Percentiles rank a stretch among this genome's conserved stretches.
phyloP scores from a whole-genome alignment of 2,329 filamentous ascomycete species.

The Clarireedia paspali region DNA sequence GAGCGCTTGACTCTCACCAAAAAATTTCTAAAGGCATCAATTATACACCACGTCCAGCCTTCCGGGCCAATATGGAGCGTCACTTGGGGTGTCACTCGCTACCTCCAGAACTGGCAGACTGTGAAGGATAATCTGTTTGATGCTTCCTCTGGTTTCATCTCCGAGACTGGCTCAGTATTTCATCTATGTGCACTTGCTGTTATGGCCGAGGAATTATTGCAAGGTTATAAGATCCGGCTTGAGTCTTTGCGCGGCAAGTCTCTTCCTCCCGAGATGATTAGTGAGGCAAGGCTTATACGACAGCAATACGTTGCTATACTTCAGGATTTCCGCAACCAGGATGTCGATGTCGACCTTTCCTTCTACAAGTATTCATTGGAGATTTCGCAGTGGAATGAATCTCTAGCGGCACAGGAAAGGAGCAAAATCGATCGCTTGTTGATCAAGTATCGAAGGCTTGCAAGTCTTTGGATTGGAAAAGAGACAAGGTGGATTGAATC shows the following conservation, averaged over 20 bases:
- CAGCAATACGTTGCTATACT: slow-evolving; percentile 15
- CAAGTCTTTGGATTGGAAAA: not conserved
- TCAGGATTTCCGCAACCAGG: slow-evolving; percentile 13
- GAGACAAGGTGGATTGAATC: not conserved
- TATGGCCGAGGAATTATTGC: slow-evolving; percentile 15
- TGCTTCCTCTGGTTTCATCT: slow-evolving; percentile 7
- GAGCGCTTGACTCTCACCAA: slow-evolving; percentile 16
- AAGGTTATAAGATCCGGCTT: slow-evolving; percentile 5
- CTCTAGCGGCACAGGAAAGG: slow-evolving; percentile 1
- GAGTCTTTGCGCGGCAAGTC: not conserved
- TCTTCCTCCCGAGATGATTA: not conserved
- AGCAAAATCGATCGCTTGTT: not conserved
- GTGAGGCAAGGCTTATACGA: slow-evolving; percentile 1
- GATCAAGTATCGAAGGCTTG: slow-evolving; percentile 5
- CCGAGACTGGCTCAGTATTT: slow-evolving; percentile 12
- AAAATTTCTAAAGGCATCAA: slow-evolving; percentile 13
- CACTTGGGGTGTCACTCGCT: slow-evolving; percentile 6
- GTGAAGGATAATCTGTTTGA: slow-evolving; percentile 11
- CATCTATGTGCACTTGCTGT: slow-evolving; percentile 15
- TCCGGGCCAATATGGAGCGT: slow-evolving; percentile 5
- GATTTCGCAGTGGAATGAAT: slow-evolving; percentile 12
- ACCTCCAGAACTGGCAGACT: slow-evolving; percentile 14
- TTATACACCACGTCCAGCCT: not conserved
- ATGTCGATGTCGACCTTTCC: slow-evolving; percentile 10
- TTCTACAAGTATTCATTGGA: slow-evolving; percentile 18